Base-by-base conservation (phyloP, 1,284 basidiomycete genomes). In the Agaricales sp. region DNA sequence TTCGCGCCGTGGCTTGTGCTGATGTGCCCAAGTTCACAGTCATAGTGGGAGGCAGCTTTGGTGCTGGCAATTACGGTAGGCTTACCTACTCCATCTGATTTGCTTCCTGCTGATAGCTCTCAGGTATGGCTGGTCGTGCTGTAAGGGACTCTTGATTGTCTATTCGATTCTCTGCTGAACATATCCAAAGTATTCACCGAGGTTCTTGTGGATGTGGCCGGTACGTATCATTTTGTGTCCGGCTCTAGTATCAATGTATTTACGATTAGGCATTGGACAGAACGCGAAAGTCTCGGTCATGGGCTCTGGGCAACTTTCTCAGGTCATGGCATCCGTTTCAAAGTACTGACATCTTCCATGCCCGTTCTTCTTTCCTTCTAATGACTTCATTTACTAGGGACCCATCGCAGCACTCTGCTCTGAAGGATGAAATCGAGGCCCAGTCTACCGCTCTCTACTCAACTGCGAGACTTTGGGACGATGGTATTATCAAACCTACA, bases 161-260 rank as follows among this genome's bases (percentile, higher is more conserved):
- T 51, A 47, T 46, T 43, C 48, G 30, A 11, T 37, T 11, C 11
- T 16, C 30, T 37, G 30, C 30, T 11, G 16, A 11, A 19, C 55
- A 46, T 51, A 43, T 19, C 26, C 48, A 45, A 26, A 92, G 79
- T 95, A 95, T 66, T 91, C 88, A 8, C 92, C 93, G 2, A 77
- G 92, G 52, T 96, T 97, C 75, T 67, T 97, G 49, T 97, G 90
- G 88, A 94, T 93, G 90, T 97, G 94, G 93, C 93, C 93, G 52
- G 86, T 88, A 64, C 58, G 83, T 69, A 45, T 23, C n/a, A 51
- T 41, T 45, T 43, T 38, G 23, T 20, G n/a, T 35, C 52, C 13
- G 49, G 52, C 47, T 38, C 41, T 48, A 21, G 19, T 39, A 11
- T n/a, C n/a, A n/a, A n/a, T n/a, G n/a, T n/a, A n/a, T n/a, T n/a